These are phyloP conservation scores for Leptographium procerum DNA, from an alignment of 2,329 filamentous ascomycete species.

Conservation along the genomic window DNA sequence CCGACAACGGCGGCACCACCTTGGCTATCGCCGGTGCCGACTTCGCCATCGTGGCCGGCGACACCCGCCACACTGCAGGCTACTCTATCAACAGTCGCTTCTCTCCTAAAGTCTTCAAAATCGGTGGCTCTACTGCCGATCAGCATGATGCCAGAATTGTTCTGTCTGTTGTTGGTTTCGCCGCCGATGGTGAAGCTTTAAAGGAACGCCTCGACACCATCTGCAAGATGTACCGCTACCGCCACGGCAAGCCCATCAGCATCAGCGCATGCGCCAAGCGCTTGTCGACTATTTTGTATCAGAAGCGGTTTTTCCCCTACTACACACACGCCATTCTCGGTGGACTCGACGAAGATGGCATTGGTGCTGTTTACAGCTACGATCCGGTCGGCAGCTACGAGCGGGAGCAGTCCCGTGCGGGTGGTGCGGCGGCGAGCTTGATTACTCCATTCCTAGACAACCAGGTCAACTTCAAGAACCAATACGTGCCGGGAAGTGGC, in stretches of 20 bases:
- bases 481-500: conserved; percentile 81
- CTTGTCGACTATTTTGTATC: conserved; percentile 88
- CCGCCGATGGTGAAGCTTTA: conserved; percentile 85
- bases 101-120: conserved; percentile 92
- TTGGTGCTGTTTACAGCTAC: conserved; percentile 91
- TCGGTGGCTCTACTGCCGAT: conserved; percentile 79
- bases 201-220: conserved; percentile 89
- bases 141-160: conserved; percentile 79
- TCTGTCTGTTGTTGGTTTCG: conserved; percentile 89
- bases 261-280: conserved; percentile 91
- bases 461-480: conserved; percentile 99
- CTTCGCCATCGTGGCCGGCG: conserved; percentile 94
- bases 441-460: conserved; percentile 99
- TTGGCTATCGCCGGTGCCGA: conserved; percentile 87
- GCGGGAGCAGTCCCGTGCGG: conserved; percentile 88
- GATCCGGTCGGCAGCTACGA: conserved; percentile 97
- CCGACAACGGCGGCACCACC: conserved; percentile 94
- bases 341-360: conserved; percentile 87
- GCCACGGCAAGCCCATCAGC: conserved; percentile 92
- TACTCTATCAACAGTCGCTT: conserved; percentile 99
- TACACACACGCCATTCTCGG: conserved; percentile 92
- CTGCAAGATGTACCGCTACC: conserved; percentile 98
- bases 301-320: conserved; percentile 98
- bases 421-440: conserved; percentile 80
- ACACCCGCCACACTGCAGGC: conserved; percentile 88